Conservation (phyloP, 352 stramenopile species). For the Globisporangium solare region DNA sequence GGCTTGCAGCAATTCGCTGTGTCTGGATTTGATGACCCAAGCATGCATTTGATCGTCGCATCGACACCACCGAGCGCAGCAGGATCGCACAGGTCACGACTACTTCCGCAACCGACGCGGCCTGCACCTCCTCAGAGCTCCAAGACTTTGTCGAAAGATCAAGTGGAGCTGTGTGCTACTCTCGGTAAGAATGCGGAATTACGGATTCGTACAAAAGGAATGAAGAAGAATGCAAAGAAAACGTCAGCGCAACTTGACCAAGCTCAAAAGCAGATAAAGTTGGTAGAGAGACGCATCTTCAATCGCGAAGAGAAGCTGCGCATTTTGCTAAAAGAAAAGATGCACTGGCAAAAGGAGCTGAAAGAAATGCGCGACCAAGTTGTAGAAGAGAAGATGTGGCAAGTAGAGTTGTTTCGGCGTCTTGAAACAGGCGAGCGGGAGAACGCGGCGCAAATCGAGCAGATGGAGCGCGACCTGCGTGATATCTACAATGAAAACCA, state of each 20-base stretch:
- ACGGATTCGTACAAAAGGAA: constrained; percentile 45
- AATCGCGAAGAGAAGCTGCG: constrained; percentile 66
- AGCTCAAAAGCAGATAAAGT: constrained; percentile 54
- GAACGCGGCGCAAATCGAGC: constrained; percentile 29
- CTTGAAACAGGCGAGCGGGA: constrained; percentile 51
- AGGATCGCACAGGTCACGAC: neutral
- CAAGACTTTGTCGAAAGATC: constrained; percentile 24
- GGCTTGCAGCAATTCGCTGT: neutral
- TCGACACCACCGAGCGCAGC: neutral
- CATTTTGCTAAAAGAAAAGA: constrained; percentile 57
- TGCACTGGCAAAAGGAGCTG: constrained; percentile 63
- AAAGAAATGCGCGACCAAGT: constrained; percentile 54
- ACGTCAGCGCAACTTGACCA: constrained; percentile 39
- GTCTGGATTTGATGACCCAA: constrained; percentile 1
- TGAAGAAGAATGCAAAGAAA: constrained; percentile 46
- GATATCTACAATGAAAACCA: constrained; percentile 44
- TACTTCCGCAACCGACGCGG: constrained; percentile 14
- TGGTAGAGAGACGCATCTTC: constrained; percentile 42
- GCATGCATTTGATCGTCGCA: neutral
- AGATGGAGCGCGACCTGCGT: constrained; percentile 23
- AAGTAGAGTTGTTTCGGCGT: constrained; percentile 56
- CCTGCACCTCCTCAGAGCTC: constrained; percentile 16
- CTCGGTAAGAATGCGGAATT: constrained; percentile 66
- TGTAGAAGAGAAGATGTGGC: constrained; percentile 68
- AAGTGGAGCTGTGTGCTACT: constrained; percentile 51